These are phyloP conservation scores for Lentinula detonsa DNA, from an alignment of 768 basidiomycete genomes.

Conservation along the genomic window DNA sequence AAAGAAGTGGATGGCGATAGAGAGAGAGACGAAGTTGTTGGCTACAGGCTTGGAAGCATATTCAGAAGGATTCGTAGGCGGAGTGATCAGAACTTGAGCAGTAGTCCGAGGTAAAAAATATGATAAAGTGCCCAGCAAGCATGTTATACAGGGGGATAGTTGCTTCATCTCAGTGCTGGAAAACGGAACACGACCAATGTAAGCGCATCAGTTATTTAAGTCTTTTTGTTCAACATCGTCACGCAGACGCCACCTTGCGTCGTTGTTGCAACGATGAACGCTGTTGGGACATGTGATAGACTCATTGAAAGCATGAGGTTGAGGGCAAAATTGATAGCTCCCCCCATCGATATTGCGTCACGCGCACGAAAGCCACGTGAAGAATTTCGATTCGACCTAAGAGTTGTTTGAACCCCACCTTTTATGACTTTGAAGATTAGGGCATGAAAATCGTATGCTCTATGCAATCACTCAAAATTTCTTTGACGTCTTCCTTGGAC, in stretches of 20 bases:
- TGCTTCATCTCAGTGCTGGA: not conserved
- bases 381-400: too few relatives aligned
- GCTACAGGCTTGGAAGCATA: not conserved
- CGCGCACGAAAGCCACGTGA: not conserved
- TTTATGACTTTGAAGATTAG: too few relatives aligned
- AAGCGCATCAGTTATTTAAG: not conserved
- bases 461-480: too few relatives aligned
- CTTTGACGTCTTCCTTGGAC: too few relatives aligned
- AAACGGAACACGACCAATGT: not conserved
- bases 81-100: not conserved
- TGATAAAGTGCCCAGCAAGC: too few relatives aligned
- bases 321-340: not conserved
- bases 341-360: not conserved
- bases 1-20: conserved; percentile 2
- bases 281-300: not conserved
- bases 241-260: not conserved
- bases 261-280: not conserved
- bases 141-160: not conserved
- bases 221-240: not conserved
- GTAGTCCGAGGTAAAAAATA: not conserved
- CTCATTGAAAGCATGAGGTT: not conserved
- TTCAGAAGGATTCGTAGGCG: not conserved
- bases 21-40: conserved; percentile 2
- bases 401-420: too few relatives aligned
- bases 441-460: too few relatives aligned